Percentiles rank a stretch among this genome's conserved stretches.
phyloP scores from a whole-genome alignment of 352 stramenopile species.

The Phytopythium kandeliae region DNA sequence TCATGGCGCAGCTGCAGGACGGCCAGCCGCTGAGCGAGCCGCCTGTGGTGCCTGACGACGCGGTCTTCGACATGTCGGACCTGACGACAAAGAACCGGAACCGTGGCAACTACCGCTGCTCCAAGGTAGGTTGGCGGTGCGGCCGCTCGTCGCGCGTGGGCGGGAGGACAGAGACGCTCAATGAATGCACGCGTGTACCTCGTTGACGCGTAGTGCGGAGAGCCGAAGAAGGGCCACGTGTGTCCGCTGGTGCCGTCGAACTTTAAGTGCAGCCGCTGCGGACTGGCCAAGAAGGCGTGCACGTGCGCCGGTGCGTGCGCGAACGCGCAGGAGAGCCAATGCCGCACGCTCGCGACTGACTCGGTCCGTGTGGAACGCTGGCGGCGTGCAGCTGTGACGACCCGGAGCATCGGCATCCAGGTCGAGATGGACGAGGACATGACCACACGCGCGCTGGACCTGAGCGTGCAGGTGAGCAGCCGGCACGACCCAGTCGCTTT shows the following conservation, averaged over 20 bases:
- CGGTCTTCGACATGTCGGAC: constrained; percentile 34
- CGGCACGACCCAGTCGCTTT: too few relatives aligned
- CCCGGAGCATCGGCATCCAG: constrained; percentile 63
- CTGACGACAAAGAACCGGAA: constrained; percentile 62
- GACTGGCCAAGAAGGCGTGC: constrained; percentile 71
- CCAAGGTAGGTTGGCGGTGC: constrained; percentile 51
- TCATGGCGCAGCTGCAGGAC: constrained; percentile 57
- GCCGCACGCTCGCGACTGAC: too few relatives aligned
- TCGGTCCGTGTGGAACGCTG: too few relatives aligned
- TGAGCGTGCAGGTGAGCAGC: constrained; percentile 76
- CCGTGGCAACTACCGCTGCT: constrained; percentile 84
- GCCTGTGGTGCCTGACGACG: constrained; percentile 12
- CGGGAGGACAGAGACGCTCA: too few relatives aligned
- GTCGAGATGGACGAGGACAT: constrained; percentile 80
- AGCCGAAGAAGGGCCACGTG: constrained; percentile 85
- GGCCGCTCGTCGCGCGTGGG: neutral
- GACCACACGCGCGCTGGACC: constrained; percentile 68
- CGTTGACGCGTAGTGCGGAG: constrained; percentile 43
- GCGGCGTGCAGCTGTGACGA: constrained; percentile 33
- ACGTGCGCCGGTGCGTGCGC: constrained; percentile 46
- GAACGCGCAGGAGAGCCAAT: too few relatives aligned
- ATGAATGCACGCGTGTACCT: too few relatives aligned
- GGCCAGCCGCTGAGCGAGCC: constrained; percentile 16
- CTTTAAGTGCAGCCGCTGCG: constrained; percentile 77
- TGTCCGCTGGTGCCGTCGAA: constrained; percentile 77